Evolutionary conservation across 148 eudicot genomes (phyloP), one percentile per base, ranked within the genome.

Genomic region (Nyssa sinensis): DNA sequence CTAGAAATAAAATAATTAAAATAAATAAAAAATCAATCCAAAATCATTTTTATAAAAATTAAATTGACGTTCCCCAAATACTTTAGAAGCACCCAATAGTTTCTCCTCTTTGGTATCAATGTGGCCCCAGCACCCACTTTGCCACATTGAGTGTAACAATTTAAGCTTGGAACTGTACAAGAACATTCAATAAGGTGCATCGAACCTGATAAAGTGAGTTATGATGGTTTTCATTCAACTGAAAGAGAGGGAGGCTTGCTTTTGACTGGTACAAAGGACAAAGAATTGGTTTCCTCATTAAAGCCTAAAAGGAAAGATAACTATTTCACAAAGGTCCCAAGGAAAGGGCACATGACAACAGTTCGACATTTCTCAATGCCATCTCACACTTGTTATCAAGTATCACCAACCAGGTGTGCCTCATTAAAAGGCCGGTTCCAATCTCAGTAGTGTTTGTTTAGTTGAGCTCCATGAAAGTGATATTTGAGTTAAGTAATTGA

Each of bases 351-450:
- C 51, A 44, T 44, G 19, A 41, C 49, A 41, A 39, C 44, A 39
- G 0, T 39, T 3, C 51, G 19, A 19, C 51, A 44, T 14, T 44
- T 44, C 16, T 14, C 51, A 44, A 19, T 3, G 7, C 13, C 0
- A n/a, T n/a, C n/a, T n/a, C 49, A 10, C 49, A 41, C n/a, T 53
- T 53, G 23, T n/a, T 14, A 3, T 53, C 17, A 47, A 49, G 60
- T 9, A 14, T 49, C 71, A 49, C 60, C 51, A 68, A 47, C 28
- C 33, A 67, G 71, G 25, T 17, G 71, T 67, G n/a, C 27, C 59
- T 21, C 71, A 68, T 68, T 68, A 2, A 68, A 21, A 68, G 71
- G 71, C 44, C 58, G 71, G 58, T 28, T 44, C 58, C 58, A 11
- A 49, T 9, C 57, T 14, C n/a, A n/a, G n/a, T n/a, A n/a, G n/a